These are phyloP conservation scores for Ambrosia artemisiifolia DNA, from an alignment of 129 eudicot genomes.

Conservation along the genomic window DNA sequence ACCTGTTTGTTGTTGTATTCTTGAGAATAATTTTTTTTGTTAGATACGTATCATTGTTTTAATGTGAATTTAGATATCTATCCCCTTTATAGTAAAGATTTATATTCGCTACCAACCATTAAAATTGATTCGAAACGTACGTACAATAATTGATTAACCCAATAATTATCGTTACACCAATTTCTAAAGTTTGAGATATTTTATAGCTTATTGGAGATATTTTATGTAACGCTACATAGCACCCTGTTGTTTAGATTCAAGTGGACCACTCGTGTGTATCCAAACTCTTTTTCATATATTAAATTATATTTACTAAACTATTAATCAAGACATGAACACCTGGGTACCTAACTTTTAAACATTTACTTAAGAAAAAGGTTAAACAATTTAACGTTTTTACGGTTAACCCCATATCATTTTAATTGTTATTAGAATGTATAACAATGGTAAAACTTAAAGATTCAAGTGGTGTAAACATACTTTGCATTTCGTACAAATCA, in stretches of 20 bases:
- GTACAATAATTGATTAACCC: neutral
- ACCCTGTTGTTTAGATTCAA: constrained; percentile 36
- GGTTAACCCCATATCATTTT: neutral
- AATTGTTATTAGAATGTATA: neutral
- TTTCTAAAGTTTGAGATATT: constrained; percentile 11
- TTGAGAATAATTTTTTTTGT: too few species aligned
- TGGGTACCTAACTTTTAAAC: too few species aligned
- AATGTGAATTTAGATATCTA: too few species aligned
- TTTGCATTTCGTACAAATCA: too few species aligned
- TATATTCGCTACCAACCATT: neutral
- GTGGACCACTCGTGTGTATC: constrained; percentile 18
- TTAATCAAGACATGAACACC: too few species aligned
- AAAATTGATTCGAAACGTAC: neutral
- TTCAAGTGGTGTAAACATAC: too few species aligned
- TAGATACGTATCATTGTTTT: too few species aligned
- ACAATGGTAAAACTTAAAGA: neutral
- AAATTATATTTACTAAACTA: neutral
- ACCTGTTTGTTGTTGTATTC: too few species aligned
- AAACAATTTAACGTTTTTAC: neutral
- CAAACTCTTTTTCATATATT: neutral
- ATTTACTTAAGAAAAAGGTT: too few species aligned
- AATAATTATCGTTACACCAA: neutral
- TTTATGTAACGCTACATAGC: constrained; percentile 25
- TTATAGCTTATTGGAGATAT: constrained; percentile 24
- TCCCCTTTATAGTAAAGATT: neutral